phyloP scores from a whole-genome alignment of 2,329 filamentous ascomycete genomes.

The Daldinia sp. region DNA sequence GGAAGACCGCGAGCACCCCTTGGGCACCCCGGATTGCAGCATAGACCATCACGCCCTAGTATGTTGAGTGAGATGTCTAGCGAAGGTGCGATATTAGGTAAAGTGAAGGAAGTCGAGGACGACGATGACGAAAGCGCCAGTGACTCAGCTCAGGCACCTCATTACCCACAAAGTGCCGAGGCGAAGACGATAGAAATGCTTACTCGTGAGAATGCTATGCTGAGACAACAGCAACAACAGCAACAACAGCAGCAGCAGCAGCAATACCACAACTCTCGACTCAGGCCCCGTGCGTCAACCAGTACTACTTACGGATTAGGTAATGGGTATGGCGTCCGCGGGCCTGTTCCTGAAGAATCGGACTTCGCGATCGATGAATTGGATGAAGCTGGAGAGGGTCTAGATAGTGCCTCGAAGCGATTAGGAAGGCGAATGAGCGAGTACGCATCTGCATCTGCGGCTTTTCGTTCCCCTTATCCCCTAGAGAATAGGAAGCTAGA shows the following conservation, averaged over 20 bases:
- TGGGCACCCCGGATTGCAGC: constrained; percentile 76
- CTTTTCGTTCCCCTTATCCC: constrained; percentile 59
- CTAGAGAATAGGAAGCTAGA: constrained; percentile 70
- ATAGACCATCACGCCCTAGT: constrained; percentile 81
- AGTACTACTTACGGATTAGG: constrained; percentile 60
- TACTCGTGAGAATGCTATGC: constrained; percentile 68
- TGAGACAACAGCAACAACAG: constrained; percentile 60
- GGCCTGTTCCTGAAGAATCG: constrained; percentile 69
- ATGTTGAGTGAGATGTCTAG: constrained; percentile 77
- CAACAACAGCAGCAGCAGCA: constrained; percentile 50
- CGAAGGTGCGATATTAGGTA: constrained; percentile 68
- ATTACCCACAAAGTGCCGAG: constrained; percentile 62
- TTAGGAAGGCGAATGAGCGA: constrained; percentile 65
- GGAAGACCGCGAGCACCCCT: constrained; percentile 58
- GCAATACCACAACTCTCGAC: constrained; percentile 59
- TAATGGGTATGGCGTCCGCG: constrained; percentile 68
- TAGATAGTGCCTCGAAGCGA: constrained; percentile 57
- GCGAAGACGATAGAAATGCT: constrained; percentile 71
- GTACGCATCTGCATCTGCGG: constrained; percentile 55
- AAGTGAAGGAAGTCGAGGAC: constrained; percentile 75
- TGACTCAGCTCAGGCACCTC: constrained; percentile 62
- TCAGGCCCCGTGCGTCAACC: constrained; percentile 67
- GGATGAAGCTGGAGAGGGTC: constrained; percentile 67
- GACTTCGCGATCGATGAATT: constrained; percentile 78
- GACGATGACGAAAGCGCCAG: constrained; percentile 66